Conservation (phyloP, 352 stramenopile species). For the Pythium folliculosum region DNA sequence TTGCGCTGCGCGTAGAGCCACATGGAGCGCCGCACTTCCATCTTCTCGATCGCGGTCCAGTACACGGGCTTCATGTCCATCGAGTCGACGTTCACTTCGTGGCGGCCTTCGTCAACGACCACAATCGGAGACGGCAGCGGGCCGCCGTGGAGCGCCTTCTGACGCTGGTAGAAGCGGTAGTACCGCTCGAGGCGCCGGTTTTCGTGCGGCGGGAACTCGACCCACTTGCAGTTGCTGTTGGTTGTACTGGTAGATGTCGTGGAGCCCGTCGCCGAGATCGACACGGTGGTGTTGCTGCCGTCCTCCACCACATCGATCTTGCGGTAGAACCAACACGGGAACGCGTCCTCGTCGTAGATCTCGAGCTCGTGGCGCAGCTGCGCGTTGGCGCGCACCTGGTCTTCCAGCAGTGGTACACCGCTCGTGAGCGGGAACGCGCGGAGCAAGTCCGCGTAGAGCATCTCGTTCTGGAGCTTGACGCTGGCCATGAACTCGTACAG, state of each 20-base stretch:
- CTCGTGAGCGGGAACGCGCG: conserved; percentile 47
- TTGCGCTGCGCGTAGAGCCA: conserved; percentile 85
- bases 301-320: conserved; percentile 40
- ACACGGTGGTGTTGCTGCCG: neutral
- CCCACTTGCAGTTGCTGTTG: conserved; percentile 47
- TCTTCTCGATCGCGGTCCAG: conserved; percentile 69
- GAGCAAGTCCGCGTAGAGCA: conserved; percentile 73
- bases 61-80: conserved; percentile 85
- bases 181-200: conserved; percentile 67
- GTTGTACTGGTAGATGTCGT: conserved; percentile 7
- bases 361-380: conserved; percentile 43
- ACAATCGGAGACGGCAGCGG: conserved; percentile 61
- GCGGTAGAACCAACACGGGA: conserved; percentile 84
- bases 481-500: conserved; percentile 84
- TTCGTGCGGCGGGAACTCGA: conserved; percentile 78
- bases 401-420: conserved; percentile 46
- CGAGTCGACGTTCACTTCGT: conserved; percentile 75
- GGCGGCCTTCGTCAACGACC: conserved; percentile 77
- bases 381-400: conserved; percentile 47
- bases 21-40: conserved; percentile 66
- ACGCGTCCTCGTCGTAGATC: conserved; percentile 56
- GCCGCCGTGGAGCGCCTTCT: conserved; percentile 40
- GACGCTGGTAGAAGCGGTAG: conserved; percentile 64
- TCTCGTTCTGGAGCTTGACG: conserved; percentile 85
- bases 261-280: neutral